A percentile compares a stretch with the other conserved stretches of the same genome.
These are phyloP conservation scores for Candida arabinofermentans DNA, from an alignment of 805 yeast species.

Conservation along the genomic window DNA sequence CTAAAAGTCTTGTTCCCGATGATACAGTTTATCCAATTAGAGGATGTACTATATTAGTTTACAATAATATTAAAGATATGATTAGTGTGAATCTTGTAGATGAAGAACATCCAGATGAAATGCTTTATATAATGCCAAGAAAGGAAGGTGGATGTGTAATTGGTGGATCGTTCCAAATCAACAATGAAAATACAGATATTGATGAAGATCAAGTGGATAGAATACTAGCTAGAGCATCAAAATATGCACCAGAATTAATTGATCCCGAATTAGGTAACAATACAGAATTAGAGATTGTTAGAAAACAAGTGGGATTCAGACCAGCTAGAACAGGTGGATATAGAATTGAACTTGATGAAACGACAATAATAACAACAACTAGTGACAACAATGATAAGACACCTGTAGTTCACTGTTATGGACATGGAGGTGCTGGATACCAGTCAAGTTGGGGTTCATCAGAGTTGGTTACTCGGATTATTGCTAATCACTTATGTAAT, in stretches of 20 bases:
- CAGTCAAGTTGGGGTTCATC: constrained; percentile 34
- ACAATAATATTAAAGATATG: constrained; percentile 38
- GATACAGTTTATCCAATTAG: constrained; percentile 44
- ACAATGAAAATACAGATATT: constrained; percentile 21
- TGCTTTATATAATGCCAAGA: constrained; percentile 61
- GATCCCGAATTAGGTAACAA: constrained; percentile 19
- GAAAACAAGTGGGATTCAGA: constrained; percentile 60
- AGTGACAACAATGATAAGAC: constrained; percentile 7
- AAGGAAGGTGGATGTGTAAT: constrained; percentile 69
- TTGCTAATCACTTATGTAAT: neutral
- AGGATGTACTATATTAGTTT: constrained; percentile 55
- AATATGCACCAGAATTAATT: constrained; percentile 36
- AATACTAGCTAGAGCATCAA: constrained; percentile 41
- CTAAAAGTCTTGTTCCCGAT: constrained; percentile 42
- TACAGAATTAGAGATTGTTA: constrained; percentile 41
- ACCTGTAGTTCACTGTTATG: constrained; percentile 57
- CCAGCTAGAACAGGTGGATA: constrained; percentile 63
- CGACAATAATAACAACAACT: constrained; percentile 4
- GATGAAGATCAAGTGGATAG: constrained; percentile 46
- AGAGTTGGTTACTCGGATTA: neutral
- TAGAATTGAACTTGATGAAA: constrained; percentile 41
- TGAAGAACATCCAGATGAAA: constrained; percentile 38
- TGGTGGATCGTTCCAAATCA: constrained; percentile 45
- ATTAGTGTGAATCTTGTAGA: constrained; percentile 25
- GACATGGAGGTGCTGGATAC: constrained; percentile 75